phyloP scores from a whole-genome alignment of 2,329 filamentous ascomycete genomes.

The Botrytis hyacinthi region DNA sequence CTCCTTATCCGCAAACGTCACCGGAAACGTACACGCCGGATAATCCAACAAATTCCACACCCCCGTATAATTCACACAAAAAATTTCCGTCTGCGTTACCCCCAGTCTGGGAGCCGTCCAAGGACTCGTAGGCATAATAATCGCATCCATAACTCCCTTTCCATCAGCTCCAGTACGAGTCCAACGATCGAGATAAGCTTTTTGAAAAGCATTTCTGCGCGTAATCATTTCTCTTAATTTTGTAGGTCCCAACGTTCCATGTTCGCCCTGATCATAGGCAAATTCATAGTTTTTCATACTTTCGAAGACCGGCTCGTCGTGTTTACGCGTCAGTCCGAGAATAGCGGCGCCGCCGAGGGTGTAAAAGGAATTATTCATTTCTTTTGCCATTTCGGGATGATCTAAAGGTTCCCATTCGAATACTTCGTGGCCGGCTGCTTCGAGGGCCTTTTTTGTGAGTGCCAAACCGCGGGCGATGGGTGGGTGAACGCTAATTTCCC shows the following conservation, averaged over 20 bases:
- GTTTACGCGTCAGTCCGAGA: conserved; percentile 31
- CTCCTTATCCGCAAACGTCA: conserved; percentile 44
- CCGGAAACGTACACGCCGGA: conserved; percentile 43
- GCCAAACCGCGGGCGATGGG: conserved; percentile 17
- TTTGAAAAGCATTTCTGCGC: conserved; percentile 39
- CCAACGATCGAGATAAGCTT: conserved; percentile 41
- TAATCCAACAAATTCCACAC: conserved; percentile 39
- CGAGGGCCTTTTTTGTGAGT: conserved; percentile 5
- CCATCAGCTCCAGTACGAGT: conserved; percentile 32
- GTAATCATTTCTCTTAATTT: conserved; percentile 38
- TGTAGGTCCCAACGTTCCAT: conserved; percentile 34
- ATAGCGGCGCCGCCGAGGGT: conserved; percentile 39
- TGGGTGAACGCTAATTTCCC: conserved; percentile 13
- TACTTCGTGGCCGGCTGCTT: conserved; percentile 16
- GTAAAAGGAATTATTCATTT: conserved; percentile 37
- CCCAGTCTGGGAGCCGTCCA: conserved; percentile 41
- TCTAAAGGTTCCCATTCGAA: conserved; percentile 29
- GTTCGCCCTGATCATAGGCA: conserved; percentile 33
- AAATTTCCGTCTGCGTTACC: conserved; percentile 30
- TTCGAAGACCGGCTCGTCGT: conserved; percentile 35
- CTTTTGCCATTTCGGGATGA: conserved; percentile 37
- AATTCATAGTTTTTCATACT: conserved; percentile 37
- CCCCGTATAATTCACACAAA: conserved; percentile 37
- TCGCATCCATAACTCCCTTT: conserved; percentile 37
- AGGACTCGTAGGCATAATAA: conserved; percentile 38